A percentile compares a stretch with the other conserved stretches of the same genome.
Conservation (phyloP, 2,329 filamentous ascomycete species). For the Colletotrichum simmondsii region DNA sequence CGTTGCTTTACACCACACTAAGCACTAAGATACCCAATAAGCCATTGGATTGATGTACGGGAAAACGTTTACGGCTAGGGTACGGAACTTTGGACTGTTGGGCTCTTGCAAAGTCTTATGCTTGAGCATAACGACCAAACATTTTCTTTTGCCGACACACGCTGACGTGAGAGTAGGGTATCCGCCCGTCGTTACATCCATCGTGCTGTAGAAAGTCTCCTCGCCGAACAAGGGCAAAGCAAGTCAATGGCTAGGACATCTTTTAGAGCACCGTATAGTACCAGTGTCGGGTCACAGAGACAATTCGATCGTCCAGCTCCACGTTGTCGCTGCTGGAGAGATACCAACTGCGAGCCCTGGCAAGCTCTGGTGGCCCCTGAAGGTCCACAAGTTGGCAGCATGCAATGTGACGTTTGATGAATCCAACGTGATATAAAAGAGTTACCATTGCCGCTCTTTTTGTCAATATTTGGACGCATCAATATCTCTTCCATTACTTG, state of each 20-base stretch:
- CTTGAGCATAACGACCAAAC: background rate
- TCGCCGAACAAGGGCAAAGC: background rate
- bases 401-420: conserved; percentile 10
- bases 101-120: background rate
- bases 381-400: conserved; percentile 1
- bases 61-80: background rate
- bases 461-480: background rate
- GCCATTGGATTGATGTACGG: background rate
- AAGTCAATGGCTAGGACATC: background rate
- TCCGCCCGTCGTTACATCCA: background rate
- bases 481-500: background rate
- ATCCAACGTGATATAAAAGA: conserved; percentile 9
- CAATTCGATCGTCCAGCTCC: background rate
- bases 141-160: background rate
- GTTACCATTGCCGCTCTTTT: background rate
- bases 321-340: background rate
- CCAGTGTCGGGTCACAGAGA: background rate
- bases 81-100: too few relatives aligned
- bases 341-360: background rate
- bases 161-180: conserved; percentile 26
- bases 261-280: background rate
- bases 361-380: background rate
- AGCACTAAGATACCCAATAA: background rate
- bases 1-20: background rate
- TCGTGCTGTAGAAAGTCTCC: background rate